phyloP scores from a whole-genome alignment of 768 basidiomycete species.

The Pleurotus djamor region DNA sequence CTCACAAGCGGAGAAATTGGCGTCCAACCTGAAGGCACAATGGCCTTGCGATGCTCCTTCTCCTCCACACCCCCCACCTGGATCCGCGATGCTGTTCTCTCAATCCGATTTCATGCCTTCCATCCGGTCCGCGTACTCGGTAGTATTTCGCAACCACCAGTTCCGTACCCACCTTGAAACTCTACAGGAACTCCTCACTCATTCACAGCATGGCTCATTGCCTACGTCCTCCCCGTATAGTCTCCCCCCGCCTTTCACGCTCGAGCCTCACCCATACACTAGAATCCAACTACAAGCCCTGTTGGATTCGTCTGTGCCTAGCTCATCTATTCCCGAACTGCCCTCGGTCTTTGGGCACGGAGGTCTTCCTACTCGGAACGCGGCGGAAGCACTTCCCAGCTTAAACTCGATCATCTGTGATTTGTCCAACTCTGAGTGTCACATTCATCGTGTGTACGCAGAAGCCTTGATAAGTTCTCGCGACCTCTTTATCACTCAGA shows the following conservation, averaged over 20 bases:
- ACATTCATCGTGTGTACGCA: not conserved
- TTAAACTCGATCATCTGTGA: not conserved
- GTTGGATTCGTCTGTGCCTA: not conserved
- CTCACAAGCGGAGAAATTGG: constrained; percentile 8
- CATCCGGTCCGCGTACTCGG: constrained; percentile 3
- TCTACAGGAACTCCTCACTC: constrained; percentile 12
- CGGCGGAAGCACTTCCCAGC: not conserved
- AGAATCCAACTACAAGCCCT: not conserved
- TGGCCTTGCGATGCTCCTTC: constrained; percentile 16
- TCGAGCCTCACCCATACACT: not conserved
- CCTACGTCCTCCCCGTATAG: not conserved
- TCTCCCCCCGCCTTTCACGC: no score
- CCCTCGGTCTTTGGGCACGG: not conserved
- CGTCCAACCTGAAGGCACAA: constrained; percentile 11
- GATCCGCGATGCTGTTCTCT: not conserved
- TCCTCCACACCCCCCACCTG: not conserved
- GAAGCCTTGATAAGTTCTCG: not conserved
- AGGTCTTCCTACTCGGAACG: not conserved
- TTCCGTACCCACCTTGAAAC: constrained; percentile 9
- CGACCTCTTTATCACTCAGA: not conserved
- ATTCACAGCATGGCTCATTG: no score
- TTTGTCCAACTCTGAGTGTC: not conserved
- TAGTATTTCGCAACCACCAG: constrained; percentile 13
- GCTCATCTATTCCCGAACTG: not conserved
- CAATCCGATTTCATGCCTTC: not conserved